Evolutionary conservation across 1,284 basidiomycete species (phyloP), one percentile per base, ranked within the genome.

Genomic region (Sanghuangporus weigelae): DNA sequence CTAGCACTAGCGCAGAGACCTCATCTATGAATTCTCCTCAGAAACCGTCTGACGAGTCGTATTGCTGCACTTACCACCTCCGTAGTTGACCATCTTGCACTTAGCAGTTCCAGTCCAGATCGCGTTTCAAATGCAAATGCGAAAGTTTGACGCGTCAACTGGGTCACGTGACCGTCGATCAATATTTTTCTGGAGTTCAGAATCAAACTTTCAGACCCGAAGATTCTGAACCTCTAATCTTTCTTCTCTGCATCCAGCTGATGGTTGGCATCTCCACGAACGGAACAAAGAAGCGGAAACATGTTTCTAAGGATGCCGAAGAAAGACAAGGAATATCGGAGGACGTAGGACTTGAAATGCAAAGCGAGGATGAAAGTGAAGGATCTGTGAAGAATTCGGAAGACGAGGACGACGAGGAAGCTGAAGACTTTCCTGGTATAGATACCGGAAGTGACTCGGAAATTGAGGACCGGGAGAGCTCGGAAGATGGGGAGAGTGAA

Each of bases 1-100:
- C 97, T 61, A 99, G 79, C 44, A 99, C 97, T 62, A 99, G 80
- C 23, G 96, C 97, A 57, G 95, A 93, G 54, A 99, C 95, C 79
- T 96, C 94, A 73, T 95, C 93, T 93, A 67, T 19, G 46, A 4
- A 50, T 2, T 26, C 14, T 51, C 2, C 11, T 36, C 26, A 50
- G 31, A 21, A 31, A 26, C n/a, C 40, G 46, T 10, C 26, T n/a
- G 16, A 26, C 21, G 21, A 59, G 36, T 31, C 56, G 42, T 42
- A 57, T 14, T 19, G 39, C 5, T 19, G 54, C 26, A 67, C 84
- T 62, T 70, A 85, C 87, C 88, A 77, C 88, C 87, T 57, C 87
- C 87, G 73, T 89, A 89, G 67, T 84, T 67, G 16, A 68, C 67
- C 67, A 68, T 68, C 7, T 55, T 44, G 35, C 35, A 26, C 16